Evolutionary conservation across 2,329 filamentous ascomycete genomes (phyloP).

Genomic region (Biscogniauxia sp.): DNA sequence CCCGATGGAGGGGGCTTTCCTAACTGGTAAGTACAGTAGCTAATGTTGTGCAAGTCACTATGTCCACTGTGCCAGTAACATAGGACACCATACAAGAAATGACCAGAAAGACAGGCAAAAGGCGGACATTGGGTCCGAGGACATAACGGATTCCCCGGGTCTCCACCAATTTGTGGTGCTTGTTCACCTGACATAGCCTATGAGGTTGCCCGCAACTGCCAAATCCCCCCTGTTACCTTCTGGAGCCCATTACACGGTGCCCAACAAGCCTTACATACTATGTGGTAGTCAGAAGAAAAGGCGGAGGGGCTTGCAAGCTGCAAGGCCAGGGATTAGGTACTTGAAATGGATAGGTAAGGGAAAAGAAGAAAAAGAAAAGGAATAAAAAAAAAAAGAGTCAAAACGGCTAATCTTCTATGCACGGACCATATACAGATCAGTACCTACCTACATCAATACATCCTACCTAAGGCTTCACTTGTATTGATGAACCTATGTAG

Average conservation of each 20-base stretch:
- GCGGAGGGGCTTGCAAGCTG: neutral
- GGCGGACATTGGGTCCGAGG: neutral
- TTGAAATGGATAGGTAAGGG: neutral
- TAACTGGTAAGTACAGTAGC: too few relatives aligned
- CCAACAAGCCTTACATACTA: neutral
- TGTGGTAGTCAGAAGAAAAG: neutral
- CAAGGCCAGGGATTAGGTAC: neutral
- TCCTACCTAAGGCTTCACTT: too few relatives aligned
- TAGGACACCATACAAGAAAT: neutral
- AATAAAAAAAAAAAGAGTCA: too few relatives aligned
- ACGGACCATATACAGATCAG: neutral
- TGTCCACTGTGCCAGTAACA: neutral
- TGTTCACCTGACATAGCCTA: neutral
- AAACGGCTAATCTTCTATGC: neutral
- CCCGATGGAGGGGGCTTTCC: neutral
- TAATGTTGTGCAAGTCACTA: neutral
- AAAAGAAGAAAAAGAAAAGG: too few relatives aligned
- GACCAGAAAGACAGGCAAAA: neutral
- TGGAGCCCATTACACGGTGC: neutral
- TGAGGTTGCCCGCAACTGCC: neutral
- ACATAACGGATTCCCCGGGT: neutral
- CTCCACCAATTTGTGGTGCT: neutral
- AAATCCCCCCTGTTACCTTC: neutral
- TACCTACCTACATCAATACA: too few relatives aligned
- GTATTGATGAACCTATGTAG: neutral